Conservation (phyloP, 2,329 filamentous ascomycete genomes). For the Rhynchosporium agropyri region DNA sequence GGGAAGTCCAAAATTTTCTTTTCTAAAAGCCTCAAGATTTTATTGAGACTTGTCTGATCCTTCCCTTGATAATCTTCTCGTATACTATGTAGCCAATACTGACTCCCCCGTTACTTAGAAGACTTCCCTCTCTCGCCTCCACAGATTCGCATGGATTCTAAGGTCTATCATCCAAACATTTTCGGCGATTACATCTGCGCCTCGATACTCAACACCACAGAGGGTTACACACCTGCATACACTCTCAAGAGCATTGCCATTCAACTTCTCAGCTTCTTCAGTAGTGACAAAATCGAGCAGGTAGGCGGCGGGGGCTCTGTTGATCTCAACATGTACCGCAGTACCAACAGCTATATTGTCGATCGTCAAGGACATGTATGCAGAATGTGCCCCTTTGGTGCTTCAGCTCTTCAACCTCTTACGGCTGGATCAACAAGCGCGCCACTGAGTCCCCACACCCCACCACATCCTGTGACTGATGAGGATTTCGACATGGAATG, state of each 20-base stretch:
- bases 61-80: no score
- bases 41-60: no score
- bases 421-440: neutral
- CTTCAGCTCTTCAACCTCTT: neutral
- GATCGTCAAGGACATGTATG: conserved; percentile 26
- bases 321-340: conserved; percentile 39
- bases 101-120: no score
- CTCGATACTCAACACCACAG: conserved; percentile 47
- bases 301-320: conserved; percentile 31
- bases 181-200: conserved; percentile 50
- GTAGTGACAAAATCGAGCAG: conserved; percentile 51
- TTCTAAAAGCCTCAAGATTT: no score
- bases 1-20: no score
- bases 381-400: conserved; percentile 33
- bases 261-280: conserved; percentile 56
- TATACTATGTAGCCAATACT: no score
- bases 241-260: conserved; percentile 54
- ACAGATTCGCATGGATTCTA: conserved; percentile 46
- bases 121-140: conserved; percentile 49
- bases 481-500: neutral
- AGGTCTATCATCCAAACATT: conserved; percentile 51
- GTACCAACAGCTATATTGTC: neutral
- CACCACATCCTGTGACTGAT: conserved; percentile 2
- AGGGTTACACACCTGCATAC: conserved; percentile 53
- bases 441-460: conserved; percentile 22